Evolutionary conservation across 1,284 basidiomycete genomes (phyloP), one percentile per base, ranked within the genome.

Genomic region (Trichosporon ovoides): DNA sequence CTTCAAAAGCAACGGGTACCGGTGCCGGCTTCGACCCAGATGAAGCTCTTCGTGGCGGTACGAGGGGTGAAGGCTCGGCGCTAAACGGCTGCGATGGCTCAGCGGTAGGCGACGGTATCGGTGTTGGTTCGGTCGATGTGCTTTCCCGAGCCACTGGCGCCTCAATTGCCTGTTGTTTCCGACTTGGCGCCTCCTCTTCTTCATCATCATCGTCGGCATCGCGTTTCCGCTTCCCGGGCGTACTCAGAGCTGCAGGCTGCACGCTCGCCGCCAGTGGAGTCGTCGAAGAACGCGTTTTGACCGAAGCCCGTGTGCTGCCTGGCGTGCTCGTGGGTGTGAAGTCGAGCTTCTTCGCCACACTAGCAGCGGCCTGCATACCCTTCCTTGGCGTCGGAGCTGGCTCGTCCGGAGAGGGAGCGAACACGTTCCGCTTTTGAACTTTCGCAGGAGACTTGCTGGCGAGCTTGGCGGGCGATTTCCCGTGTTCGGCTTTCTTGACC

Each of bases 391-490:
- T 70, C 6, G 65, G 63, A 2, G 62, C 22, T 12, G 38, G 38
- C 34, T 36, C 35, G 20, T 58, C 53, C 2, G 71, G 73, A 0
- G 70, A 71, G 6, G 70, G 71, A 2, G 67, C 72, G 49, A 75
- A 76, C 36, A 73, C 62, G 53, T 76, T 76, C 18, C 72, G 62
- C 58, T 72, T 73, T 40, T 63, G 55, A n/a, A 20, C 20, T 16
- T 48, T 58, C 11, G 61, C 37, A 3, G 59, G 14, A 6, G 56
- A 19, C 22, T 35, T 43, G 16, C 28, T 20, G 2, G 55, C 22
- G n/a, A 31, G 9, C 24, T 38, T 55, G 9, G 51, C n/a, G 22
- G 34, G 33, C 19, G 11, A 31, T 9, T 31, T 31, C 5, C 28
- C 28, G 9, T 59, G 50, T 24, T 34, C 43, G 3, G 19, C 28